A percentile compares a stretch with the other conserved stretches of the same genome.
phyloP scores from a whole-genome alignment of 1,284 basidiomycete species.

The Exobasidium cylindrosporum region DNA sequence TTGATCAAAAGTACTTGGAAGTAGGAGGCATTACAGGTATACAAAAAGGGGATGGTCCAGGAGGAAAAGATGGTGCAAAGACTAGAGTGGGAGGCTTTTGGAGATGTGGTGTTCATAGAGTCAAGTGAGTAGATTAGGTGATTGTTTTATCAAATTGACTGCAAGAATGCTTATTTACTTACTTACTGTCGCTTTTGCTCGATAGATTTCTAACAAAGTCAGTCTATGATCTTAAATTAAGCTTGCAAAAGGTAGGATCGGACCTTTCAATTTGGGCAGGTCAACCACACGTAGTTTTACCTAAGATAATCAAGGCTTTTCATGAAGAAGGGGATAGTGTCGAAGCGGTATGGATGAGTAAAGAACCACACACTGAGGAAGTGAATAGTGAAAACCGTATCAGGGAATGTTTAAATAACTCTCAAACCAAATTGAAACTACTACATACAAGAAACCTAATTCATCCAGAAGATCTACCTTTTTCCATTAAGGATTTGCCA shows the following conservation, averaged over 20 bases:
- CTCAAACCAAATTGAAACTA: constrained; percentile 3
- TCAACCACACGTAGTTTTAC: constrained; percentile 36
- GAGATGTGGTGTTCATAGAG: constrained; percentile 33
- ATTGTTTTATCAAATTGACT: neutral
- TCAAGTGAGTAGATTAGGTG: constrained; percentile 26
- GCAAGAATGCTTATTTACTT: neutral
- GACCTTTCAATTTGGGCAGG: constrained; percentile 43
- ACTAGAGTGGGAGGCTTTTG: constrained; percentile 35
- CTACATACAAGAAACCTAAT: constrained; percentile 10
- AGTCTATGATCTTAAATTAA: constrained; percentile 35
- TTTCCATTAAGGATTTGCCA: constrained; percentile 37
- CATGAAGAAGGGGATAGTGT: constrained; percentile 56
- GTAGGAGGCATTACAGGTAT: constrained; percentile 33
- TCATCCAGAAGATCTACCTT: constrained; percentile 20
- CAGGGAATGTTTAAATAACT: constrained; percentile 1
- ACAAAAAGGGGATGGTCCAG: constrained; percentile 21
- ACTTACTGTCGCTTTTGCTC: neutral
- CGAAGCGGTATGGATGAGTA: constrained; percentile 58
- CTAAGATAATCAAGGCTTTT: constrained; percentile 55
- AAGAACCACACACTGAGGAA: constrained; percentile 47
- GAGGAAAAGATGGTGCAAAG: constrained; percentile 27
- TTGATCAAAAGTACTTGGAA: constrained; percentile 38
- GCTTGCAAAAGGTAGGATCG: constrained; percentile 24
- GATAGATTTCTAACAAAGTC: constrained; percentile 35
- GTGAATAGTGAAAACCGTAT: constrained; percentile 33